Conservation (phyloP, 2,329 filamentous ascomycete genomes). For the Fusarium sororula region DNA sequence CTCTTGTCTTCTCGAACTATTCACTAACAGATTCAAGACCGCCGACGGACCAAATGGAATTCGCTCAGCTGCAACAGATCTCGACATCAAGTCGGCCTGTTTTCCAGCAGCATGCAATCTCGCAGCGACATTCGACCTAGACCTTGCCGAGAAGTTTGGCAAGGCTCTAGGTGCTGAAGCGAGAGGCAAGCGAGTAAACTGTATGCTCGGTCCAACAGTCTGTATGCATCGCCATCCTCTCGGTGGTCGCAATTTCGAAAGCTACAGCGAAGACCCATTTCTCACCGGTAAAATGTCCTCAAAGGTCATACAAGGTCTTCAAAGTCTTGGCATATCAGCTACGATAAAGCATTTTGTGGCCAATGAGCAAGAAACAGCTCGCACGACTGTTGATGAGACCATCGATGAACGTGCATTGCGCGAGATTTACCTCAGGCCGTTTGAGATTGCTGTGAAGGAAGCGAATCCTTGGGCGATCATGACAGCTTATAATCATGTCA, state of each 20-base stretch:
- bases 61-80: slow-evolving; percentile 44
- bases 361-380: slow-evolving; percentile 51
- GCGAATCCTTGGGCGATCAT: slow-evolving; percentile 55
- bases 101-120: slow-evolving; percentile 50
- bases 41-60: slow-evolving; percentile 49
- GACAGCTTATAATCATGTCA: slow-evolving; percentile 58
- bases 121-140: slow-evolving; percentile 70
- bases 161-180: slow-evolving; percentile 64
- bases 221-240: slow-evolving; percentile 59
- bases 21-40: slow-evolving; percentile 8
- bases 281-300: slow-evolving; percentile 56
- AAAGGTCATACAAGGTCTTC: slow-evolving; percentile 55
- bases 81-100: slow-evolving; percentile 45
- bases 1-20: fast-evolving
- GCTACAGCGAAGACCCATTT: slow-evolving; percentile 58
- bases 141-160: slow-evolving; percentile 65
- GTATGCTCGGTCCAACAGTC: slow-evolving; percentile 73
- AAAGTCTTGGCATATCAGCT: slow-evolving; percentile 53
- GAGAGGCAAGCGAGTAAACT: slow-evolving; percentile 70
- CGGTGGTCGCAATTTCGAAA: slow-evolving; percentile 59
- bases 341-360: slow-evolving; percentile 59
- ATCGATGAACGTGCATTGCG: slow-evolving; percentile 45
- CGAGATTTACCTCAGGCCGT: slow-evolving; percentile 56
- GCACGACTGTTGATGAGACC: slow-evolving; percentile 44
- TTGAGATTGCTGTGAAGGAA: slow-evolving; percentile 55